phyloP scores from a whole-genome alignment of 768 basidiomycete genomes.

The Lactarius hatsudake region DNA sequence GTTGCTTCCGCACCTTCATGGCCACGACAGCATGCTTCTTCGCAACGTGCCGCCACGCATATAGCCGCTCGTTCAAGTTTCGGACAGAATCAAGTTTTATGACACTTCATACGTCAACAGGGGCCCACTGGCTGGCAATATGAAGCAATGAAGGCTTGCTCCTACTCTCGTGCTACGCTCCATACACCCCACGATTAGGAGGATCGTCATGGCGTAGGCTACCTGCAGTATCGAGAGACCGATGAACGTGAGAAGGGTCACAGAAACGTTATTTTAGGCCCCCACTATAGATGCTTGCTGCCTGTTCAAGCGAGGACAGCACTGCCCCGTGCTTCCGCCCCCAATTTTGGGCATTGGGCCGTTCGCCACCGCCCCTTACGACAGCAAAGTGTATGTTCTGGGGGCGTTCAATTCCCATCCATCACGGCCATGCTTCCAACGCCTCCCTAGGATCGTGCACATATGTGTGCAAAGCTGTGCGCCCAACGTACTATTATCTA shows the following conservation, averaged over 20 bases:
- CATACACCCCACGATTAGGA: background rate
- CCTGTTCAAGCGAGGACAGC: background rate
- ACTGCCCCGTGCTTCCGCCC: background rate
- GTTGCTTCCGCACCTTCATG: background rate
- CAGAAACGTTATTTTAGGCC: background rate
- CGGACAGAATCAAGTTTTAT: background rate
- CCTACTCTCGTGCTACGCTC: background rate
- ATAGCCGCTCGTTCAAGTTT: background rate
- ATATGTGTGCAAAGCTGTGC: constrained; percentile 11
- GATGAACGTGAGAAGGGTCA: background rate
- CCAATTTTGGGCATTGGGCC: background rate
- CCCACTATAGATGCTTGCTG: background rate
- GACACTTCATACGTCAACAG: background rate
- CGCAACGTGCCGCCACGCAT: background rate
- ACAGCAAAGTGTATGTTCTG: background rate
- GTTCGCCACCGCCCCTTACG: background rate
- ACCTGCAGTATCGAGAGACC: constrained; percentile 3
- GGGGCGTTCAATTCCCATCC: background rate
- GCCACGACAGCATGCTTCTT: background rate
- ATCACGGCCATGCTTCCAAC: constrained; percentile 5
- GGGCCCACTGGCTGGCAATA: background rate
- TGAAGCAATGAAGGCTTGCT: background rate
- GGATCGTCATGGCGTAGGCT: background rate
- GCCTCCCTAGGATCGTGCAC: constrained; percentile 1
- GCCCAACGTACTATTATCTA: background rate